A percentile compares a stretch with the other conserved stretches of the same genome.
Conservation (phyloP, 441 rosid genomes). For the Pelargonium myrrhifolium region DNA sequence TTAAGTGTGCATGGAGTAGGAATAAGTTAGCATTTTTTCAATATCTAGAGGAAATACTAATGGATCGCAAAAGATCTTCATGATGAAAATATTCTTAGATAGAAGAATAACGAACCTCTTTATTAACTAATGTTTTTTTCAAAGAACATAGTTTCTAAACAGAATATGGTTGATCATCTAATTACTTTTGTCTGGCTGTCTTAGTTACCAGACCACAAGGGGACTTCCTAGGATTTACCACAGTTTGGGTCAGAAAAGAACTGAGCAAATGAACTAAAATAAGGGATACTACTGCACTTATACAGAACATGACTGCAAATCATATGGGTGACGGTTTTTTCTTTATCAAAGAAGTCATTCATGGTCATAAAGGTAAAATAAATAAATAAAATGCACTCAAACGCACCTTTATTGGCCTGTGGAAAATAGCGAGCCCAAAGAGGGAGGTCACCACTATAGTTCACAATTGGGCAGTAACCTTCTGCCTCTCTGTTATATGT, state of each 20-base stretch:
- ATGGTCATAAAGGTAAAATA: neutral
- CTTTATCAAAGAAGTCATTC: neutral
- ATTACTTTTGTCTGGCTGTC: neutral
- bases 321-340: neutral
- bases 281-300: neutral
- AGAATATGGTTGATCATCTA: neutral
- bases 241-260: neutral
- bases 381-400: conserved; percentile 7
- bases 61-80: neutral
- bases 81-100: neutral
- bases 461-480: conserved; percentile 96
- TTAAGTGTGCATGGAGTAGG: neutral
- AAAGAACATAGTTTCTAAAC: neutral
- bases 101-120: neutral
- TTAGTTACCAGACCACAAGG: neutral
- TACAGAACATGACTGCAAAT: neutral
- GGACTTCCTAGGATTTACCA: neutral
- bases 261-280: neutral
- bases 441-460: conserved; percentile 88
- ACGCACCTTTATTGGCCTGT: conserved; percentile 84
- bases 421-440: conserved; percentile 97
- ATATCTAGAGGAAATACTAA: too few species aligned
- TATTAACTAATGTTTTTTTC: neutral
- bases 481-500: conserved; percentile 98
- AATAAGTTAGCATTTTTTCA: neutral